Evolutionary conservation across 2,329 filamentous ascomycete species (phyloP).

Genomic region (Thielaviopsis ethacetica): DNA sequence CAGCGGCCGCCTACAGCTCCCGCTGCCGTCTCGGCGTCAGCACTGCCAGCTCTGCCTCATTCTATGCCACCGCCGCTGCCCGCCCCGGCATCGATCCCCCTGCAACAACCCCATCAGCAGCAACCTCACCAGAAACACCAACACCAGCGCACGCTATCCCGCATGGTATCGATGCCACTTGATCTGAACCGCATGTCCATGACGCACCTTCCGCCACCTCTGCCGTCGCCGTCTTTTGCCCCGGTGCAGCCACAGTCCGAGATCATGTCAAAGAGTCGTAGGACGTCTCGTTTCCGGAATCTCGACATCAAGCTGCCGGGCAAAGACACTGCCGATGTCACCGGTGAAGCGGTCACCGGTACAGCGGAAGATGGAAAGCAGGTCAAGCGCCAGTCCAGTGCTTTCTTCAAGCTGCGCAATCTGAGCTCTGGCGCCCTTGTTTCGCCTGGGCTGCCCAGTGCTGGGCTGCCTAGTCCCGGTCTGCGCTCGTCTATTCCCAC

Average conservation of each 20-base stretch:
- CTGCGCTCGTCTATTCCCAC: neutral
- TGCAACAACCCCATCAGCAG: neutral
- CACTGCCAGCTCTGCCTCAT: neutral
- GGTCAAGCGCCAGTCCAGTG: neutral
- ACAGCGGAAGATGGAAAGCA: neutral
- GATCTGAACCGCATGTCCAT: neutral
- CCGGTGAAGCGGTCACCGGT: neutral
- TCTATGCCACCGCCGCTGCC: neutral
- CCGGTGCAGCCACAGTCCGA: neutral
- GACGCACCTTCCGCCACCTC: neutral
- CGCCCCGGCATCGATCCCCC: neutral
- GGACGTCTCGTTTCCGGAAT: neutral
- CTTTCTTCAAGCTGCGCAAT: conserved; percentile 3
- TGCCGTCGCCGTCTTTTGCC: neutral
- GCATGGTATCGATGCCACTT: conserved; percentile 3
- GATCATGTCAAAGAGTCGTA: neutral
- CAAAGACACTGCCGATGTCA: neutral
- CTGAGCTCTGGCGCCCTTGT: neutral
- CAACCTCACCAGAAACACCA: neutral
- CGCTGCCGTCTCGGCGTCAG: no score
- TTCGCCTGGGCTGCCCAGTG: neutral
- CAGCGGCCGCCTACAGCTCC: neutral
- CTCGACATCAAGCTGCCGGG: conserved; percentile 2
- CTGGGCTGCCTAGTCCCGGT: neutral
- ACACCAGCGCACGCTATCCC: neutral